phyloP scores from a whole-genome alignment of 331 rosid genomes.

The Cydonia oblonga region DNA sequence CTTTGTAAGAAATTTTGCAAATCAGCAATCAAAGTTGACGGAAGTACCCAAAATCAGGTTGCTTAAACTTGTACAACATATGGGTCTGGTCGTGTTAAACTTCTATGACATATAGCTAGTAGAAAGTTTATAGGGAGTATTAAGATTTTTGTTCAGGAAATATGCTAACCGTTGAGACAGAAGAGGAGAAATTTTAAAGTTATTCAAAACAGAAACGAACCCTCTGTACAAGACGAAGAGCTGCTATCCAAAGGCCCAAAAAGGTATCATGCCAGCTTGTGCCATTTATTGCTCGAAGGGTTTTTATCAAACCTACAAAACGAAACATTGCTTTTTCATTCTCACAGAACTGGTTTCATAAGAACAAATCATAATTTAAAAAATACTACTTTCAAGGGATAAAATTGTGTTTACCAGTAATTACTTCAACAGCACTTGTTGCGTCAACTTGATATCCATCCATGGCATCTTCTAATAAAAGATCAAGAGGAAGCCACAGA shows the following conservation, averaged over 20 bases:
- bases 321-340: conserved; percentile 2
- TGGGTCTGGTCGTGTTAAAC: too few relatives aligned
- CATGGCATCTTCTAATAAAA: conserved; percentile 92
- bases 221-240: conserved; percentile 90
- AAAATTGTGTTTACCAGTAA: too few relatives aligned
- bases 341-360: background rate
- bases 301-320: conserved; percentile 64
- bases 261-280: conserved; percentile 89
- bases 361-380: conserved; percentile 1
- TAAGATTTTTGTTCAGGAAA: background rate
- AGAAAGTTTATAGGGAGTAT: background rate
- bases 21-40: too few relatives aligned
- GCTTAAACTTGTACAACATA: too few relatives aligned
- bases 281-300: conserved; percentile 81
- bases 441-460: conserved; percentile 83
- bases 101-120: too few relatives aligned
- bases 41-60: too few relatives aligned
- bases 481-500: conserved; percentile 95
- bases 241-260: conserved; percentile 84
- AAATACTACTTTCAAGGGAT: background rate
- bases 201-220: conserved; percentile 31
- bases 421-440: conserved; percentile 76
- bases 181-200: background rate
- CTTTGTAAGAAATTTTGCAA: too few relatives aligned
- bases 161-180: background rate